Evolutionary conservation across 805 yeast species (phyloP), one percentile per base, ranked within the genome.

Genomic region (Saccharomycopsis fibuligera): DNA sequence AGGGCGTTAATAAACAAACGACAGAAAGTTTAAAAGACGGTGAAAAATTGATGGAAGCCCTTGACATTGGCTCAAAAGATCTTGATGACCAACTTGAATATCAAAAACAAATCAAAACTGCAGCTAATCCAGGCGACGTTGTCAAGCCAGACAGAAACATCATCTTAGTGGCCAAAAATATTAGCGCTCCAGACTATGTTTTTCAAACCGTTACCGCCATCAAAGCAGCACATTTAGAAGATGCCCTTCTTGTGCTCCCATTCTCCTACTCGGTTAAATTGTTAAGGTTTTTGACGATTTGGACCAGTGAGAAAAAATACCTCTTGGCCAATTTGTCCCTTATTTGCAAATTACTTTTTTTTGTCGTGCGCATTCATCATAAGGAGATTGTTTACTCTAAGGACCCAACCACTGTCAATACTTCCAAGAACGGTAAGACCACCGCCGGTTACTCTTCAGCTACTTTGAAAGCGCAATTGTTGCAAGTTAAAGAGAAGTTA

Each of bases 11-110:
- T 31, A 82, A 83, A 58, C 96, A 90, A 64, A 88, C 96, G 0
- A 70, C 82, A 62, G 99, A 93, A 59, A 85, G 96, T 1, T 74
- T 93, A 60, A 91, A 91, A 64, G 93, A 96, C 1, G 96, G 98
- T 55, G 99, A 91, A 66, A 83, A 83, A 59, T 66, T 91, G 42
- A 82, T 87, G 77, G 98, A 91, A 62, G 96, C 97, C 0, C 68
- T 91, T 44, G 97, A 93, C 56, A 68, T 90, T 51, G 95, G 95
- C 0, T 67, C 69, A 16, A 79, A 76, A 44, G 96, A 89, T 57
- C 66, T 86, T 37, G 82, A 78, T 38, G 76, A 76, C 10, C 56
- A 62, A 14, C 76, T 73, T 47, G 75, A 72, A 36, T 82, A 82
- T 59, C 59, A 62, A 37, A 48, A 54, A 37, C 69, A 74, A 74